Conservation (phyloP, 305 asterid genomes). For the Solanum hybrid region DNA sequence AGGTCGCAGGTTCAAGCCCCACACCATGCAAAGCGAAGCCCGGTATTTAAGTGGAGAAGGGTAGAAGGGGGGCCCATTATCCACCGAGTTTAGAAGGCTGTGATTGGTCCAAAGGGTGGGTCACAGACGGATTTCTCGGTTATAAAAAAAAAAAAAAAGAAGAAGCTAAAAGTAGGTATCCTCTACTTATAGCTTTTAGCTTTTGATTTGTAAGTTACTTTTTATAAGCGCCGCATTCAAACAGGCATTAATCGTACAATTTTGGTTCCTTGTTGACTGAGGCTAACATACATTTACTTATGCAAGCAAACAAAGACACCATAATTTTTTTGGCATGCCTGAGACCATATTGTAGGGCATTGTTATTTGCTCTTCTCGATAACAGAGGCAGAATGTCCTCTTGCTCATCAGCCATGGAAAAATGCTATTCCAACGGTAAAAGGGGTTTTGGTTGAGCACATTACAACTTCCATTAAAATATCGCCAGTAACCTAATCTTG, state of each 20-base stretch:
- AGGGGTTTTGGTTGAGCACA: not conserved
- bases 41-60: too few species aligned
- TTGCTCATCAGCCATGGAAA: not conserved
- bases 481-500: not conserved
- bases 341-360: not conserved
- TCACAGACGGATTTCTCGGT: too few species aligned
- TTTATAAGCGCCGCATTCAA: not conserved
- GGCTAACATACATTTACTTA: not conserved
- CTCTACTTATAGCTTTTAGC: not conserved
- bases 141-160: too few species aligned
- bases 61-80: too few species aligned
- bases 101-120: too few species aligned
- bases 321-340: not conserved
- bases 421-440: not conserved
- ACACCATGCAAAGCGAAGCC: too few species aligned
- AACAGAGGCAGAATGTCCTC: not conserved
- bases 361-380: not conserved
- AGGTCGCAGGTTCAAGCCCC: too few species aligned
- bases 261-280: not conserved
- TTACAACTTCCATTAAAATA: not conserved
- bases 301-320: not conserved
- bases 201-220: not conserved
- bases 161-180: not conserved
- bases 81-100: too few species aligned
- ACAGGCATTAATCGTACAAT: not conserved